phyloP scores from a whole-genome alignment of 2,329 filamentous ascomycete species.

The Diplodia corticola region DNA sequence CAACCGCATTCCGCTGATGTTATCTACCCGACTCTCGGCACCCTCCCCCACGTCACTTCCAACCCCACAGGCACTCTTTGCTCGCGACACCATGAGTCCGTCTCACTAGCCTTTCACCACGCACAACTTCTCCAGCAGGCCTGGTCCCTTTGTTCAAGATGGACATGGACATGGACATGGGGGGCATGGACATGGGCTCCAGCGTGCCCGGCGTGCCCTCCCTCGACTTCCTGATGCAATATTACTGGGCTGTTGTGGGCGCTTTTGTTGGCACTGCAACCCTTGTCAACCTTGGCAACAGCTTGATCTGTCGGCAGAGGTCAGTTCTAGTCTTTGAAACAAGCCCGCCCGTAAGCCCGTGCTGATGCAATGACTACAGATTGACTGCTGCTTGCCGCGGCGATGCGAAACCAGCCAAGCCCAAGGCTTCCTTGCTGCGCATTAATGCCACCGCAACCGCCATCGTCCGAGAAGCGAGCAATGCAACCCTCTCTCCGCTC shows the following conservation, averaged over 20 bases:
- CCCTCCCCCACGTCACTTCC: background rate
- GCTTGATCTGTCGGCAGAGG: slow-evolving; percentile 53
- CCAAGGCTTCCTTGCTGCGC: slow-evolving; percentile 50
- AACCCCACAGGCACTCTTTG: background rate
- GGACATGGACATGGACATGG: slow-evolving; percentile 34
- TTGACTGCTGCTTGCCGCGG: slow-evolving; percentile 46
- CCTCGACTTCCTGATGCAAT: slow-evolving; percentile 51
- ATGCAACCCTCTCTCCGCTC: slow-evolving; percentile 46
- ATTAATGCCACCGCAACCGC: slow-evolving; percentile 56
- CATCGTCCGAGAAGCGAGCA: slow-evolving; percentile 54
- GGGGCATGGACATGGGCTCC: slow-evolving; percentile 32
- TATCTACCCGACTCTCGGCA: background rate
- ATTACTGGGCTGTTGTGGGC: slow-evolving; percentile 56
- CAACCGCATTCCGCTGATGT: background rate
- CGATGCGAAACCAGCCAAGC: slow-evolving; percentile 52
- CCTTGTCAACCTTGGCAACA: slow-evolving; percentile 49
- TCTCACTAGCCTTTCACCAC: background rate
- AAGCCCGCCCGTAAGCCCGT: background rate
- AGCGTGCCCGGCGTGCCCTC: slow-evolving; percentile 48
- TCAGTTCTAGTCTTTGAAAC: slow-evolving; percentile 28
- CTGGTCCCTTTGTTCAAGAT: background rate
- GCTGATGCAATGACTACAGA: slow-evolving; percentile 35
- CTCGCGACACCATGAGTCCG: slow-evolving; percentile 1
- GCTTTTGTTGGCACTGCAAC: slow-evolving; percentile 47
- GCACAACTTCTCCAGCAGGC: background rate